Conservation (phyloP, 2,329 filamentous ascomycete species). For the Hypoxylon sp. region DNA sequence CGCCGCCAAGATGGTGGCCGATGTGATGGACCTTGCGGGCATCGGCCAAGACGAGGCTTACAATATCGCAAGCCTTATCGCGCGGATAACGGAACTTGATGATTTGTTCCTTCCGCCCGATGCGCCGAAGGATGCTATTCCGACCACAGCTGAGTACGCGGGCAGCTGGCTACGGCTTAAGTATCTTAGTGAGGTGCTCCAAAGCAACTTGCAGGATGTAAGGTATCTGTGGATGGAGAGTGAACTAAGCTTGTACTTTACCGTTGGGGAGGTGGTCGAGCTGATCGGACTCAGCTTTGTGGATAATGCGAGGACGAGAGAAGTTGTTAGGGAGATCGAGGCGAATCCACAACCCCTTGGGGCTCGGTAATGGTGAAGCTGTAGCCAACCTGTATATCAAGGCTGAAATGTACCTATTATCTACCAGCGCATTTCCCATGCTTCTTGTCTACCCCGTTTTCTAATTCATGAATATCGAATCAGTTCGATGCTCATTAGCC, state of each 20-base stretch:
- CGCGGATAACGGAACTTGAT: conserved; percentile 69
- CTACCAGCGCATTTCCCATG: not conserved
- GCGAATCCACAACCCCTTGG: conserved; percentile 61
- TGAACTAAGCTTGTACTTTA: conserved; percentile 74
- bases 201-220: conserved; percentile 75
- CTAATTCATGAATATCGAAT: not conserved
- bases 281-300: conserved; percentile 74
- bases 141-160: conserved; percentile 71
- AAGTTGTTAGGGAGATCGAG: conserved; percentile 70
- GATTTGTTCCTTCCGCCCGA: conserved; percentile 66
- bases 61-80: conserved; percentile 70
- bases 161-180: conserved; percentile 73
- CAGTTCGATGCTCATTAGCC: not conserved
- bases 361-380: conserved; percentile 3
- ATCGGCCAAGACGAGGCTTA: conserved; percentile 76
- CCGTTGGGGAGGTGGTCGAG: conserved; percentile 71
- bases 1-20: conserved; percentile 69
- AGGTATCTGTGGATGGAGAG: conserved; percentile 74
- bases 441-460: not conserved
- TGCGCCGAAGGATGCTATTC: conserved; percentile 58
- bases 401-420: not conserved
- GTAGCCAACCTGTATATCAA: not conserved
- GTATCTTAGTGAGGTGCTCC: conserved; percentile 73
- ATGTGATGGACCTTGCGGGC: conserved; percentile 72
- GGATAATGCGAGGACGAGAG: conserved; percentile 70